phyloP scores from a whole-genome alignment of 768 basidiomycete genomes.

The Steccherinum ochraceum region DNA sequence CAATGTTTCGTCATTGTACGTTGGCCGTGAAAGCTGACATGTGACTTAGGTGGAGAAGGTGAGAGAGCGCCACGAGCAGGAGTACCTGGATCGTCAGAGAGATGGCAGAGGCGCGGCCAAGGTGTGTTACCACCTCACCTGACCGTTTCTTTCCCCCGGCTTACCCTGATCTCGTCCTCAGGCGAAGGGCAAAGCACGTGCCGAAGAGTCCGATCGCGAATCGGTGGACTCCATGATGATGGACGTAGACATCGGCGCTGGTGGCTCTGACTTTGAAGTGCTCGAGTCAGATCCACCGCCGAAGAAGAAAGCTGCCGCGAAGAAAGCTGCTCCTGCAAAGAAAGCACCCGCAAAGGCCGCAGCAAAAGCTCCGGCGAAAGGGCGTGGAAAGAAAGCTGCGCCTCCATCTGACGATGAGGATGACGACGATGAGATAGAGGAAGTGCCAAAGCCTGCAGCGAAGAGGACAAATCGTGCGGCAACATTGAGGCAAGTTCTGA shows the following conservation, averaged over 20 bases:
- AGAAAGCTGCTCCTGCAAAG: constrained; percentile 26
- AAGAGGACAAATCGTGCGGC: constrained; percentile 63
- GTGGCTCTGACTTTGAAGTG: constrained; percentile 49
- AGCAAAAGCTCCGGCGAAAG: constrained; percentile 32
- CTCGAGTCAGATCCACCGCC: constrained; percentile 40
- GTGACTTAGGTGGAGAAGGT: constrained; percentile 53
- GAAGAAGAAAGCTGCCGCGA: constrained; percentile 27
- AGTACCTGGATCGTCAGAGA: constrained; percentile 42
- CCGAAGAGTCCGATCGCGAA: constrained; percentile 44
- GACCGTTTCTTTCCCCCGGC: neutral
- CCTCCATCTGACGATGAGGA: constrained; percentile 38
- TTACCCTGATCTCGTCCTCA: constrained; percentile 6
- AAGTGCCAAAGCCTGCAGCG: constrained; percentile 35
- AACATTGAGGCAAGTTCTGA: constrained; percentile 56
- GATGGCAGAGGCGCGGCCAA: constrained; percentile 34
- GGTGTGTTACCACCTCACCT: constrained; percentile 22
- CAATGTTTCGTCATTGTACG: too few species aligned
- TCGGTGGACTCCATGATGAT: constrained; percentile 71
- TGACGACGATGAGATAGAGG: constrained; percentile 47
- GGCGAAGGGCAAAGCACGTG: constrained; percentile 48
- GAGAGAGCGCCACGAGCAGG: constrained; percentile 63
- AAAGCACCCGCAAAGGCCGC: constrained; percentile 28
- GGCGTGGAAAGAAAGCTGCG: constrained; percentile 48
- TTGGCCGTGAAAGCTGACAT: neutral
- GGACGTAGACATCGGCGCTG: constrained; percentile 53